phyloP scores from a whole-genome alignment of 2,329 filamentous ascomycete species.

The Verticillium isaacii region DNA sequence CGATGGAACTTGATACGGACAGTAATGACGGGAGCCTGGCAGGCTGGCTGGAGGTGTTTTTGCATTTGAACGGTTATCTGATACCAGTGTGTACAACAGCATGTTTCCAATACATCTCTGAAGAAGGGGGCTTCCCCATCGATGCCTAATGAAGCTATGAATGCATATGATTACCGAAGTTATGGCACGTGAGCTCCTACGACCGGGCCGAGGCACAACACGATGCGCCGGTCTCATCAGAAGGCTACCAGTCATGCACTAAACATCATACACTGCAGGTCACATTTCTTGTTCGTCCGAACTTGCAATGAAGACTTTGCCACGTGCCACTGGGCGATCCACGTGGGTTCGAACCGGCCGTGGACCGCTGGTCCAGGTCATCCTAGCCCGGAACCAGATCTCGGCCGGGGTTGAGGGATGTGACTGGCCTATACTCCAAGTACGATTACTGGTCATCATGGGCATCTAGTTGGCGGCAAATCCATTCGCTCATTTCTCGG shows the following conservation, averaged over 20 bases:
- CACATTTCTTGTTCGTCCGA: neutral
- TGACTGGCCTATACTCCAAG: neutral
- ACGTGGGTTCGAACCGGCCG: neutral
- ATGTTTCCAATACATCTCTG: neutral
- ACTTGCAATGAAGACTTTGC: neutral
- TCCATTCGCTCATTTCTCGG: neutral
- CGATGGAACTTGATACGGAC: neutral
- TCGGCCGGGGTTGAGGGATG: neutral
- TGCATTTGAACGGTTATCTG: neutral
- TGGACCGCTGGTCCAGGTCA: neutral
- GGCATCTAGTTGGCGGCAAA: neutral
- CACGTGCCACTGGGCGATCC: neutral
- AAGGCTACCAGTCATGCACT: neutral
- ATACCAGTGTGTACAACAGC: neutral
- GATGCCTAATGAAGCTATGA: neutral
- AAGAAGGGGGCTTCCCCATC: neutral
- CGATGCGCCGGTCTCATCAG: neutral
- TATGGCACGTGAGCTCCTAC: neutral
- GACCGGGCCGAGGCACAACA: neutral
- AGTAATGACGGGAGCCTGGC: neutral
- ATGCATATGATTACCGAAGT: too few relatives aligned
- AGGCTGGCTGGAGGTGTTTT: neutral
- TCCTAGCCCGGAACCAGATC: neutral
- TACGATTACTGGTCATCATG: neutral
- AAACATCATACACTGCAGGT: neutral